These are phyloP conservation scores for Penicillium occitanis DNA, from an alignment of 2,329 filamentous ascomycete genomes.

Conservation along the genomic window DNA sequence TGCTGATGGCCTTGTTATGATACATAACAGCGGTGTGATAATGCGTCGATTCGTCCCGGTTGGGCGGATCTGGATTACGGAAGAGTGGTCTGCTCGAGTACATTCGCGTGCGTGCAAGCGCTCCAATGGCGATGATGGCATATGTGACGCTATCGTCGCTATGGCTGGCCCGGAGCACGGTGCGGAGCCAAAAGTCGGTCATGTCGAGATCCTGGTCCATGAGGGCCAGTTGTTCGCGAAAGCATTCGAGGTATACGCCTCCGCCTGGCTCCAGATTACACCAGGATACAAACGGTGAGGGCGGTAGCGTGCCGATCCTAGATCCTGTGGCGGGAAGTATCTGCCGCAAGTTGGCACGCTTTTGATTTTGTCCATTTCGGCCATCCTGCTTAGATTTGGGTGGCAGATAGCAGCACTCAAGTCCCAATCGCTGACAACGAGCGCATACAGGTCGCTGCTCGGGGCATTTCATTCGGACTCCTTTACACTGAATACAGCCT, in stretches of 20 bases:
- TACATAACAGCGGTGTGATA: neutral
- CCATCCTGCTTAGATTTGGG: neutral
- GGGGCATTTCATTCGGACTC: constrained; percentile 3
- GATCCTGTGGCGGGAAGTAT: neutral
- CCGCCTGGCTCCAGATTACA: constrained; percentile 1
- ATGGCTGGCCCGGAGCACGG: constrained; percentile 9
- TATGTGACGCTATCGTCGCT: constrained; percentile 3
- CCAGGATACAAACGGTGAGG: neutral
- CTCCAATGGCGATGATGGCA: constrained; percentile 2
- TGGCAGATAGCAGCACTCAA: constrained; percentile 5
- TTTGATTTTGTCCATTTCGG: neutral
- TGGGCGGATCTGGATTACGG: neutral
- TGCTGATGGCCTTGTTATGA: constrained; percentile 4
- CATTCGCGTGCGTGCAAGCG: neutral
- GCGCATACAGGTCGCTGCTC: constrained; percentile 11
- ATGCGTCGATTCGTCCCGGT: neutral
- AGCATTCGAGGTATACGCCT: constrained; percentile 4
- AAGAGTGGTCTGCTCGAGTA: neutral
- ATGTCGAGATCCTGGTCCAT: constrained; percentile 11
- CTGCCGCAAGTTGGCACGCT: neutral
- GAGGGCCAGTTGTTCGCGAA: neutral
- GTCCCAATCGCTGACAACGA: constrained; percentile 1
- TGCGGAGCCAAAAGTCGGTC: constrained; percentile 10
- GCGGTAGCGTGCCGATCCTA: neutral
- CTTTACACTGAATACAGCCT: constrained; percentile 10